phyloP scores from a whole-genome alignment of 768 basidiomycete genomes.

The Pholiota conissans region DNA sequence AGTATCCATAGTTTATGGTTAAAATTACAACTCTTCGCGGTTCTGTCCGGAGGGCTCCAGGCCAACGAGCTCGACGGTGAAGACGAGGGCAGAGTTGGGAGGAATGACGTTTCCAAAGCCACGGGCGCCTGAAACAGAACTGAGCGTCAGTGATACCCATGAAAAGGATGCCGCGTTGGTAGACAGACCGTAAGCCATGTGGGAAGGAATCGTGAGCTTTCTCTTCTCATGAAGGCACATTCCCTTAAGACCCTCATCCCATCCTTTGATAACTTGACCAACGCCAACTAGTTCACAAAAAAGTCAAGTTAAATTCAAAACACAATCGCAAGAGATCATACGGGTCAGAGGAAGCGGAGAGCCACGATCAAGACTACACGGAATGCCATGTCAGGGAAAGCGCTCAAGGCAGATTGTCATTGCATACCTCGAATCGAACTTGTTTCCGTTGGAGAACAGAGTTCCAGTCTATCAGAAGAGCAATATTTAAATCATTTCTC shows the following conservation, averaged over 20 bases:
- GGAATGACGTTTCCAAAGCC: conserved; percentile 82
- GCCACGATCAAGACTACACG: conserved; percentile 65
- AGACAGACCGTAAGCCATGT: conserved; percentile 78
- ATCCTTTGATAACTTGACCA: conserved; percentile 83
- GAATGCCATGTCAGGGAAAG: background rate
- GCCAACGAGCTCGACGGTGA: conserved; percentile 81
- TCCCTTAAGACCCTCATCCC: conserved; percentile 80
- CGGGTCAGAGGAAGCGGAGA: conserved; percentile 77
- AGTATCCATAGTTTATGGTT: background rate
- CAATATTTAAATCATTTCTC: background rate
- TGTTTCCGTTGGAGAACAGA: conserved; percentile 68
- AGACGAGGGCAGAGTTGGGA: conserved; percentile 75
- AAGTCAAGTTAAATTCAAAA: background rate
- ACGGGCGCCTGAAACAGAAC: conserved; percentile 50
- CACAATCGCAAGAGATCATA: conserved; percentile 23
- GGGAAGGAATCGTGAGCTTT: conserved; percentile 80
- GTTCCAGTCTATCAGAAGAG: conserved; percentile 67
- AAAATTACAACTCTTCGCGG: conserved; percentile 2
- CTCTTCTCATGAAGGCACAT: conserved; percentile 92
- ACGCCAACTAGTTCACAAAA: conserved; percentile 54
- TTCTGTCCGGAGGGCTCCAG: conserved; percentile 45
- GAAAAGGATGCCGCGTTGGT: background rate
- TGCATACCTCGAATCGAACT: conserved; percentile 87
- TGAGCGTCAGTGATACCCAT: background rate
- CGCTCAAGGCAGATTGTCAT: background rate